Evolutionary conservation across 306 rosid genomes (phyloP).

Genomic region (Crataegus laevigata): DNA sequence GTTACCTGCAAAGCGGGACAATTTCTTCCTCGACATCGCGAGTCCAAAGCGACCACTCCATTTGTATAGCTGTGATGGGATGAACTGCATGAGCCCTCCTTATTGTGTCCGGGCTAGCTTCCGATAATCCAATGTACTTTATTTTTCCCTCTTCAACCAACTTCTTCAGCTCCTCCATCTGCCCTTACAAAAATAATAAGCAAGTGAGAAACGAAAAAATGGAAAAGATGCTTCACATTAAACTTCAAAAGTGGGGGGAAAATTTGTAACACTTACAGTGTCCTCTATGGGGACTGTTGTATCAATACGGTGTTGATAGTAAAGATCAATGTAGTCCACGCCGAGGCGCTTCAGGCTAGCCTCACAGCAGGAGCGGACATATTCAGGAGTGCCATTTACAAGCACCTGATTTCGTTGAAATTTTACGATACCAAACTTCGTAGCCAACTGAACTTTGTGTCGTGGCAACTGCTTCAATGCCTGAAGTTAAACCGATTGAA

Average conservation of each 20-base stretch:
- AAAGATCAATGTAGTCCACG: conserved; percentile 71
- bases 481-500: conserved; percentile 16
- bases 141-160: conserved; percentile 58
- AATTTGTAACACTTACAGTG: conserved; percentile 39
- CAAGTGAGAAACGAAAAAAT: background rate
- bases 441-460: conserved; percentile 65
- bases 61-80: conserved; percentile 66
- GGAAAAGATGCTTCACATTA: background rate
- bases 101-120: conserved; percentile 58
- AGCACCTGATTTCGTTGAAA: conserved; percentile 8
- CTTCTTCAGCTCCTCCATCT: conserved; percentile 16
- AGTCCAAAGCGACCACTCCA: conserved; percentile 79
- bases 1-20: conserved; percentile 58
- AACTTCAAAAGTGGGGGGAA: background rate
- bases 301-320: conserved; percentile 75
- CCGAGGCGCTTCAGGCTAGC: conserved; percentile 70
- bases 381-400: conserved; percentile 73
- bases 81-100: conserved; percentile 77
- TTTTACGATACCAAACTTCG: conserved; percentile 65
- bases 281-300: conserved; percentile 72
- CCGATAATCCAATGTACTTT: conserved; percentile 62
- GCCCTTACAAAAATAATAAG: background rate
- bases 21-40: conserved; percentile 67
- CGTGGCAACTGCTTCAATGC: conserved; percentile 64
- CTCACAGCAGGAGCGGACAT: conserved; percentile 71